Conservation (phyloP, 2,329 filamentous ascomycete genomes). For the Penicillium sp. region DNA sequence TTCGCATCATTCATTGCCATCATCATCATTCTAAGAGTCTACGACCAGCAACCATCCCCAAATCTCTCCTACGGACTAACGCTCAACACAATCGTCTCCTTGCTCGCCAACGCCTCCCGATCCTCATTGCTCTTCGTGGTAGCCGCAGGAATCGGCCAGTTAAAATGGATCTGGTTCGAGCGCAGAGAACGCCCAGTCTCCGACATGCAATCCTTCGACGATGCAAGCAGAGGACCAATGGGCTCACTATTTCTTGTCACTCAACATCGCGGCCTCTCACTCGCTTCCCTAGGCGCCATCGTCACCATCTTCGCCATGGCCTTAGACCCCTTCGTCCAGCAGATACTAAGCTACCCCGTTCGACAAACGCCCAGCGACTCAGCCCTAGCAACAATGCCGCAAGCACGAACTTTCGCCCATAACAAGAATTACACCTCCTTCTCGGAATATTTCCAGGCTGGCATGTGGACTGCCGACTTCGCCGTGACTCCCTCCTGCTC, state of each 20-base stretch:
- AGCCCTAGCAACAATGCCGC: background rate
- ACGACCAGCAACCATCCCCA: conserved; percentile 16
- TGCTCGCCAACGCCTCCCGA: conserved; percentile 22
- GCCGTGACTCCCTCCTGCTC: background rate
- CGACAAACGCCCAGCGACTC: background rate
- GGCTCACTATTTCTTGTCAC: conserved; percentile 17
- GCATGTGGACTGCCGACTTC: background rate
- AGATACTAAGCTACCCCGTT: conserved; percentile 3
- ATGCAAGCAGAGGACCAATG: conserved; percentile 28
- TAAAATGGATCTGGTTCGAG: conserved; percentile 29
- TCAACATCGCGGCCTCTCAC: conserved; percentile 5
- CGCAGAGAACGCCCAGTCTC: conserved; percentile 4
- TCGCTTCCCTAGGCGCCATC: conserved; percentile 1
- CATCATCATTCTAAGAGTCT: conserved; percentile 13
- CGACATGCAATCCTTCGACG: conserved; percentile 23
- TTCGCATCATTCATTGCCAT: conserved; percentile 17
- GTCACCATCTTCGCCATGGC: conserved; percentile 16
- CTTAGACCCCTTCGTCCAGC: conserved; percentile 3
- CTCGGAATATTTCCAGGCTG: background rate
- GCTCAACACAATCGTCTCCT: conserved; percentile 22
- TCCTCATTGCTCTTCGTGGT: conserved; percentile 20
- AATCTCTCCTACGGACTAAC: conserved; percentile 13
- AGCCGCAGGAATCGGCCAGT: conserved; percentile 21
- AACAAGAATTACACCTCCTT: background rate
- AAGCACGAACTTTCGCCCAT: background rate